Evolutionary conservation across 2,329 filamentous ascomycete genomes (phyloP), one percentile per base, ranked within the genome.

Genomic region (Fusarium tuaranense): DNA sequence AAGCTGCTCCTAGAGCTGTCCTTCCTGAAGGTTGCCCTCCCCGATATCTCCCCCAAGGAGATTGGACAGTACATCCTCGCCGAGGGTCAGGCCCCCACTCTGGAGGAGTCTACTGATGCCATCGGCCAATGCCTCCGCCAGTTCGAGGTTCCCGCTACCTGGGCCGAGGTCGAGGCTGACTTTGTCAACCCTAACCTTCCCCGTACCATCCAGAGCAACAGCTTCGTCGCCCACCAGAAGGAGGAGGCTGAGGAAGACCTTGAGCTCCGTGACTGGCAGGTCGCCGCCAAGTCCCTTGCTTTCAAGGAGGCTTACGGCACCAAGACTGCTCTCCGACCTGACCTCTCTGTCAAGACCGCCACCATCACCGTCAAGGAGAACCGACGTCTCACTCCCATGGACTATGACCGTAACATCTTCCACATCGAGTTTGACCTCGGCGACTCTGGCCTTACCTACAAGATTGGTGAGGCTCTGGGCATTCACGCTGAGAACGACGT

Each of bases 391-490:
- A 99, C 97, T 0, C 97, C 97, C 4, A 80, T 85, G 27, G 93
- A 92, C 36, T 99, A 99, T 82, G 95, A 98, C 84, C 95, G 97
- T 78, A 98, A 99, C 88, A 98, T 99, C 84, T 99, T 99, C 92
- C 97, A 99, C 86, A 98, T 99, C 73, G 97, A 99, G 85, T 99
- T 99, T 80, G 97, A 98, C 81, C 91, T 99, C 27, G 96, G 96
- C 70, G 86, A 92, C 79, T 97, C 96, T 38, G 96, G 95, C 44
- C 91, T 99, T 74, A 98, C 91, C 48, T 99, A 99, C 86, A 94
- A 97, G 82, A 98, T 99, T 79, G 97, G 97, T 67, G 97, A 99
- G 86, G 97, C 97, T 57, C 92, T 99, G 20, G 97, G 97, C 75
- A 95, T 99, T 73, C 97, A 99, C 83, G 94, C 95, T 8, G 94